A percentile compares a stretch with the other conserved stretches of the same genome.
Evolutionary conservation across 2,329 filamentous ascomycete species (phyloP).

Genomic region (Hymenoscyphus fraxineus): DNA sequence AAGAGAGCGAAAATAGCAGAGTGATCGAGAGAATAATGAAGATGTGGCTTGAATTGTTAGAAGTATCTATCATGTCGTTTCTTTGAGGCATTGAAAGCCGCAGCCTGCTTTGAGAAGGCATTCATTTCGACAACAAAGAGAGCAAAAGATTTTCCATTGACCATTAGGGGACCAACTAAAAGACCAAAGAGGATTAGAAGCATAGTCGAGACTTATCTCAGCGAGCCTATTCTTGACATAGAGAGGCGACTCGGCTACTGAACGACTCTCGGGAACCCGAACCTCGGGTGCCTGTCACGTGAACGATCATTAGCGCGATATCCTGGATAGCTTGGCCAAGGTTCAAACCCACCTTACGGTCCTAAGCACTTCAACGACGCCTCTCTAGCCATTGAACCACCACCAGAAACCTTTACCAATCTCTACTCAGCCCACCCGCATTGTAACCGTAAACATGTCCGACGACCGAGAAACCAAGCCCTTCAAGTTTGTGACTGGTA

Average conservation of each 20-base stretch:
- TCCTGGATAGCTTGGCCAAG: slow-evolving; percentile 23
- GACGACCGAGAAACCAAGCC: slow-evolving; percentile 95
- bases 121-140: not conserved
- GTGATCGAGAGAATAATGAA: not conserved
- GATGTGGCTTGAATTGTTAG: not conserved
- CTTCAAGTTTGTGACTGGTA: slow-evolving; percentile 99
- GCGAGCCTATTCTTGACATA: no score
- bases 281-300: no score
- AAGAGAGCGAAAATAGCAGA: no score
- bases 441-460: slow-evolving; percentile 68
- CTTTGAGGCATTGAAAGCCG: not conserved
- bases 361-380: slow-evolving; percentile 33
- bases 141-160: no score
- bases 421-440: slow-evolving; percentile 34
- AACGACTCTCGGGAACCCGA: no score
- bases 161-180: no score
- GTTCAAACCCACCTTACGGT: slow-evolving; percentile 26
- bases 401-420: slow-evolving; percentile 26
- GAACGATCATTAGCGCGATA: not conserved
- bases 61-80: not conserved
- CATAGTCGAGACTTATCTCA: no score
- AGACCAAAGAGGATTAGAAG: no score
- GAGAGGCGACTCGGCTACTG: no score
- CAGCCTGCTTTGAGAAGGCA: not conserved
- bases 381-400: slow-evolving; percentile 33